Evolutionary conservation across 78 protist genomes (phyloP).

Genomic region (Emiliania huxleyi): DNA sequence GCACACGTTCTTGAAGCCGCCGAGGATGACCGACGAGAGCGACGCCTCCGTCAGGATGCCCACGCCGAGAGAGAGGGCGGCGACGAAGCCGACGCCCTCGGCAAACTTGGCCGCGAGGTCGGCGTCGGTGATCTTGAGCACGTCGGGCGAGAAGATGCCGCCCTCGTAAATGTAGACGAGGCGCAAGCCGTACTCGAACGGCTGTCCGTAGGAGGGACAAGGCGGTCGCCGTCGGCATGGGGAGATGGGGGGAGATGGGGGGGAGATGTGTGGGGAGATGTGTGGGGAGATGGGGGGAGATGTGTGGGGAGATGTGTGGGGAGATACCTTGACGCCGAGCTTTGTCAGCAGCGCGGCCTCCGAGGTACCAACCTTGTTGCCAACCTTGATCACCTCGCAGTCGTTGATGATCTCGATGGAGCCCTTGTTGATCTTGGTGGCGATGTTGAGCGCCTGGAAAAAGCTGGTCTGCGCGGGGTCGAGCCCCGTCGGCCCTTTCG

Average conservation of each 20-base stretch:
- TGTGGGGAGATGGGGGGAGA: no score
- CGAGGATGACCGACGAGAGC: constrained; percentile 87
- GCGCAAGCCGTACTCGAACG: constrained; percentile 95
- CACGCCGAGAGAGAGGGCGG: constrained; percentile 86
- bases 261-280: no score
- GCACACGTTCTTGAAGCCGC: constrained; percentile 90
- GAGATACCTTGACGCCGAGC: constrained; percentile 92
- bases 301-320: no score
- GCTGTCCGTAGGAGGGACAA: no score
- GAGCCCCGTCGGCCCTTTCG: constrained; percentile 95
- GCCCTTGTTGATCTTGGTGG: constrained; percentile 97
- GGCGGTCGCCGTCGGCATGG: no score
- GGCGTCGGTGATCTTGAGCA: constrained; percentile 88
- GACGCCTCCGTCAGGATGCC: constrained; percentile 91
- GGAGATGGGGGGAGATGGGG: no score
- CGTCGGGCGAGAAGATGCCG: constrained; percentile 75
- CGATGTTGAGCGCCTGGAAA: constrained; percentile 98
- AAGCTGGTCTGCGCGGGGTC: constrained; percentile 97
- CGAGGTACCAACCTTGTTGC: constrained; percentile 79
- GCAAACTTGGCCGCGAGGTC: constrained; percentile 67
- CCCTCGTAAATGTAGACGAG: constrained; percentile 89
- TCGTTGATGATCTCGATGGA: constrained; percentile 92
- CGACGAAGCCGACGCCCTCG: constrained; percentile 77
- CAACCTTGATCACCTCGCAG: constrained; percentile 82
- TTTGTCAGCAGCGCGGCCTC: constrained; percentile 95